Base-by-base conservation (phyloP, 2,329 filamentous ascomycete genomes). In the Paracorniculantispora psalliotae region DNA sequence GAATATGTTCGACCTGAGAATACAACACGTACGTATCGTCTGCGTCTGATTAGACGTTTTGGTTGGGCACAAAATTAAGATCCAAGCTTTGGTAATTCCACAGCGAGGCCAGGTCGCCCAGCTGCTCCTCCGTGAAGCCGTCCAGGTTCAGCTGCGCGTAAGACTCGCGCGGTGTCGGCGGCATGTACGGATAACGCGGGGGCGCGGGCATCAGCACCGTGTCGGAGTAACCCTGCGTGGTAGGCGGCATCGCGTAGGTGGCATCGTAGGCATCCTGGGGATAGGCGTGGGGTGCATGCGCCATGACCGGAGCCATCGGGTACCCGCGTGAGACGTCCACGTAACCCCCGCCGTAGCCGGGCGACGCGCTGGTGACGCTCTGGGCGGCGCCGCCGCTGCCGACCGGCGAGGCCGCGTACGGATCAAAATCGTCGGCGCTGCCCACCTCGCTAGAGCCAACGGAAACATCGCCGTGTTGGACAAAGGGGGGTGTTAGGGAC, bases 71-170 rank as follows among this genome's bases (percentile, higher is more conserved):
- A 21, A 73, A 72, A 49, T 65, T 61, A 39, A 73, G 64, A 49
- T 72, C 68, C 46, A 73, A 61, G 23, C 67, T 69, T 59, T 71
- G 66, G 41, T 72, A 72, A 48, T 73, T 67, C 71, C 71, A 73
- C 23, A 73, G 55, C 7, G 61, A 63, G 4, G 70, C 69, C 57
- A 73, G 52, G 7, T 71, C 67, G 12, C 71, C 71, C 25, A 73
- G 63, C n/a, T 72, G 68, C 21, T 66, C 63, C n/a, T 71, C 68
- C 2, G 69, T 67, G 23, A 72, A 69, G 39, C 64, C 63, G 7
- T 64, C 67, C 48, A 71, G 70, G 5, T 60, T 54, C 23, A 61
- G 61, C 48, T 52, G 59, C 15, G 57, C 56, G 33, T 61, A 63
- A 10, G 60, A 33, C 2, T 61, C 57, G 13, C 64, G 61, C 0